Evolutionary conservation across 2,329 filamentous ascomycete species (phyloP).

Genomic region (Taxawa tesnikishii): DNA sequence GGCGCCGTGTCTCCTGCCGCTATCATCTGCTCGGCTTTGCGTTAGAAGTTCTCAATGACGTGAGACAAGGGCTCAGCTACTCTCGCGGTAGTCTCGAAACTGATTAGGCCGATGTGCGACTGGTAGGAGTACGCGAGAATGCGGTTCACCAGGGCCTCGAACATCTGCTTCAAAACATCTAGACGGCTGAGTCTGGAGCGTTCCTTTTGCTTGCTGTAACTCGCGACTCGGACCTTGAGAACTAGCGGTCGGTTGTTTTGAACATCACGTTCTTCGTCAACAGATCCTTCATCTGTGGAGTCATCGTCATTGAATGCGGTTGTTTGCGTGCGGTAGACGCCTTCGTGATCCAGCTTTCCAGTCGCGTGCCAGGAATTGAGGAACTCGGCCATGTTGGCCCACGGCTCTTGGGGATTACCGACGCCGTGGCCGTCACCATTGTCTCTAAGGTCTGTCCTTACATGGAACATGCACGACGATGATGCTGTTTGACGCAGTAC

Average conservation of each 20-base stretch:
- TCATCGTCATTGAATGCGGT: neutral
- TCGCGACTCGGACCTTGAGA: conserved; percentile 10
- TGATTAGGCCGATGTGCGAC: conserved; percentile 23
- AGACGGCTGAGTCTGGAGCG: conserved; percentile 12
- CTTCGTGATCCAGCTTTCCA: conserved; percentile 12
- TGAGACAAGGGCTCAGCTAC: conserved; percentile 19
- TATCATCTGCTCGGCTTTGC: conserved; percentile 17
- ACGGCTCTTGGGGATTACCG: too few relatives aligned
- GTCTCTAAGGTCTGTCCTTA: conserved; percentile 7
- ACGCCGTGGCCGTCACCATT: conserved; percentile 8
- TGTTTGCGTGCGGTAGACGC: conserved; percentile 6
- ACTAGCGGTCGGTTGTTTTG: conserved; percentile 9
- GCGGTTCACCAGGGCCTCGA: conserved; percentile 24
- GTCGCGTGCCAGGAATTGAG: conserved; percentile 10
- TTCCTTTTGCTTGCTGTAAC: conserved; percentile 1
- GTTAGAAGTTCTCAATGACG: conserved; percentile 24
- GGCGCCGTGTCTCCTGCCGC: conserved; percentile 21
- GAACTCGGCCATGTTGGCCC: conserved; percentile 7
- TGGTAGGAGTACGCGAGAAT: conserved; percentile 24
- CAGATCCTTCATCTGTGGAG: neutral
- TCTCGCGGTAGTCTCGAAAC: conserved; percentile 16
- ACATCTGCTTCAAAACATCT: conserved; percentile 25
- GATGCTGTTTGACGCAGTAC: conserved; percentile 6
- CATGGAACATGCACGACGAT: conserved; percentile 12
- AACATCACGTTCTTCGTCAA: neutral